Evolutionary conservation across 306 rosid genomes (phyloP).

Genomic region (Pterocarpus macrocarpus): DNA sequence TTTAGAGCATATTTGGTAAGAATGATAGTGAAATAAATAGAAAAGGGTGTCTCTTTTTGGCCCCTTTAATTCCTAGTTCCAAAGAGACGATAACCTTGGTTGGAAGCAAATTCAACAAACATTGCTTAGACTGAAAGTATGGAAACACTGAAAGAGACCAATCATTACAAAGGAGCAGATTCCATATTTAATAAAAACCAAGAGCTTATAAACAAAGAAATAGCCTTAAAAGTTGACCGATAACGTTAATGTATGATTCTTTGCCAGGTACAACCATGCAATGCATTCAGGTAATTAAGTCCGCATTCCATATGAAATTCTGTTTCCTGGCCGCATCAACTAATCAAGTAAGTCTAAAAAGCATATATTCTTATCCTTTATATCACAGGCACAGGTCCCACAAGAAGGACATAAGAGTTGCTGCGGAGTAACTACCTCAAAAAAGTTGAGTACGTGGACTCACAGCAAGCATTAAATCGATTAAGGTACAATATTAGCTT

Average conservation of each 20-base stretch:
- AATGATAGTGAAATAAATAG: neutral
- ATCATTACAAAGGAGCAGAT: constrained; percentile 9
- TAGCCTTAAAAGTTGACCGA: neutral
- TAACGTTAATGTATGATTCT: neutral
- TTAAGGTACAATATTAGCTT: neutral
- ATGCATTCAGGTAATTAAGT: neutral
- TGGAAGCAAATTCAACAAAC: constrained; percentile 15
- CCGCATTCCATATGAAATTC: neutral
- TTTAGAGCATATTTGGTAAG: neutral
- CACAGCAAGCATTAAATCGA: neutral
- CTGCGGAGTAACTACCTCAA: neutral
- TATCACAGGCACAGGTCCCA: neutral
- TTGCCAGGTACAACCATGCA: neutral
- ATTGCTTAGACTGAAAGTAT: constrained; percentile 35
- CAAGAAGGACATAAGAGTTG: neutral
- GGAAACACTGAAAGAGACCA: constrained; percentile 36
- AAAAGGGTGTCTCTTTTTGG: neutral
- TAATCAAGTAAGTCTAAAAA: constrained; percentile 22
- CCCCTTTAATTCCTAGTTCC: neutral
- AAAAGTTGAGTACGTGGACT: neutral
- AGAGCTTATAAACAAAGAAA: neutral
- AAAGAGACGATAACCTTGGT: neutral
- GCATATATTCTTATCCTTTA: neutral
- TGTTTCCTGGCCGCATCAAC: neutral
- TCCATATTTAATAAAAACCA: constrained; percentile 17